Base-by-base conservation (phyloP, 78 protist genomes). In the Salpingoeca rosetta region DNA sequence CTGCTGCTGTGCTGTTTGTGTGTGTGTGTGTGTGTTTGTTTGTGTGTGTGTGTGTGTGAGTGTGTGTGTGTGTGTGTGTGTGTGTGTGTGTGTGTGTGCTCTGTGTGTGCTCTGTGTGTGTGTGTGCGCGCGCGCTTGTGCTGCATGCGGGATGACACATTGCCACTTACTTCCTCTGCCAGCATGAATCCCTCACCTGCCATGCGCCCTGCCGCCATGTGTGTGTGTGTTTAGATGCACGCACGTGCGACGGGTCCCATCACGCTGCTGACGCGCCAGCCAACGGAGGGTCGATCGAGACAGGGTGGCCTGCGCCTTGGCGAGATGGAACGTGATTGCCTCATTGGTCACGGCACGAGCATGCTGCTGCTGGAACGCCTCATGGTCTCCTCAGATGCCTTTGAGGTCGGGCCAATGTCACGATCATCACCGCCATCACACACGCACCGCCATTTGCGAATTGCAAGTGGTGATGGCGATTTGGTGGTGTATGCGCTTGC, bases 251-350 rank as follows among this genome's bases (percentile, higher is more conserved):
- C 65, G 1, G 89, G 92, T 1, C 86, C 87, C 0, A 85, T 97
- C 1, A 94, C 97, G 10, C 90, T 93, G 72, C 91, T 99, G 73
- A 99, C 99, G 7, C 91, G 99, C 17, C 99, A 99, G 89, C 99
- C 99, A 38, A 98, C 99, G 0, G 99, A 99, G 84, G 99, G 99
- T 72, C 92, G 99, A 36, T 82, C 99, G 76, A 78, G 98, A 10
- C 98, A 95, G 75, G 99, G 99, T 39, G 99, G 99, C 31, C 93
- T 98, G 45, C 95, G 99, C 3, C 89, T 99, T 31, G 99, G 99
- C 51, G 99, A 97, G 94, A 98, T 98, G 99, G 99, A 95, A 76
- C 81, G 98, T 37, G 99, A 97, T 87, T 97, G 98, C 77, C 91
- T 98, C 42, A 88, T 98, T 27, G 99, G 95, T 31, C 92, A 94